phyloP scores from a whole-genome alignment of 805 yeast species.

The Teunomyces lycoperdinae region DNA sequence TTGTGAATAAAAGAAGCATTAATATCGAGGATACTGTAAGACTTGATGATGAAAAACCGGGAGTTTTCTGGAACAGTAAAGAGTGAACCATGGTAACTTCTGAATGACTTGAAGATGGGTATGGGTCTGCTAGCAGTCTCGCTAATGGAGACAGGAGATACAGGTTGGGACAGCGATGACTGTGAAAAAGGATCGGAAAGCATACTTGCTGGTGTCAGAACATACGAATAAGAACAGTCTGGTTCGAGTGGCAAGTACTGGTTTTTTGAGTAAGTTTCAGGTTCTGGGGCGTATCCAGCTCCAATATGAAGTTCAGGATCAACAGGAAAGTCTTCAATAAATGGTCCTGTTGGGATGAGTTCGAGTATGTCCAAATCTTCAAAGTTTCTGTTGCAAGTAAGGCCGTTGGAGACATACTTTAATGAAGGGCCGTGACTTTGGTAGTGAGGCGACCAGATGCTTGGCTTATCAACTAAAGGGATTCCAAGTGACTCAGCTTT shows the following conservation, averaged over 20 bases:
- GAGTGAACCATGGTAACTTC: slow-evolving; percentile 13
- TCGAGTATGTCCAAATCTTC: slow-evolving; percentile 2
- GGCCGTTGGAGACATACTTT: not conserved
- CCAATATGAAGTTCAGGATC: not conserved
- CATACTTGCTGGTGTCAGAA: not conserved
- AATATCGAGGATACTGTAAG: slow-evolving; percentile 48
- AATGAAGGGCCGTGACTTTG: not conserved
- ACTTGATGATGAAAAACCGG: slow-evolving; percentile 52
- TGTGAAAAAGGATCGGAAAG: not conserved
- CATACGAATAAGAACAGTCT: not conserved
- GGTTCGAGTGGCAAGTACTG: not conserved
- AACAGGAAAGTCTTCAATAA: not conserved
- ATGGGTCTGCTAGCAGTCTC: not conserved
- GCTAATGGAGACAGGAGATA: not conserved
- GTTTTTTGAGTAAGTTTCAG: not conserved
- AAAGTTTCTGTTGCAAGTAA: slow-evolving; percentile 2
- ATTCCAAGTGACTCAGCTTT: slow-evolving; percentile 7
- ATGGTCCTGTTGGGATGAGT: slow-evolving; percentile 1
- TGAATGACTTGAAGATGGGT: slow-evolving; percentile 5
- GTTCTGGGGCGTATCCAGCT: too few species aligned
- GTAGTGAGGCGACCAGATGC: not conserved
- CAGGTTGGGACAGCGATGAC: not conserved
- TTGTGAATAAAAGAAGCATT: slow-evolving; percentile 46
- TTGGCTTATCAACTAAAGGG: not conserved
- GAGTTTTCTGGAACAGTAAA: slow-evolving; percentile 21